phyloP scores from a whole-genome alignment of 345 rosid genomes.

The Alliaria petiolata region DNA sequence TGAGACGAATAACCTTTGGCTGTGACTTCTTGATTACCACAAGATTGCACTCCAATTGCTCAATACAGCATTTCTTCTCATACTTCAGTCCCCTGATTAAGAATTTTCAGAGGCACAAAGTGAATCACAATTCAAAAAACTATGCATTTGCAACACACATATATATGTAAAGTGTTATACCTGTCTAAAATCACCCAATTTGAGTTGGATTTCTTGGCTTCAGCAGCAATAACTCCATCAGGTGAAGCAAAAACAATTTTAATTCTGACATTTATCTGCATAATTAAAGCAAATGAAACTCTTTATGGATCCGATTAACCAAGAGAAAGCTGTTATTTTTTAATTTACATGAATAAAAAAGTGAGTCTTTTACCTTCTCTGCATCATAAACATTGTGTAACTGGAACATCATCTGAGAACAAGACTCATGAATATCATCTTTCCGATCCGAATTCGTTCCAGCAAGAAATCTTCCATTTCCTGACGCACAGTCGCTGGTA shows the following conservation, averaged over 20 bases:
- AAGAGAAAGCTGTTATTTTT: background rate
- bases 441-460: conserved; percentile 67
- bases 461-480: conserved; percentile 56
- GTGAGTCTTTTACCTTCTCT: conserved; percentile 48
- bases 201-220: conserved; percentile 71
- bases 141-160: background rate
- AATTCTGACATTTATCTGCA: conserved; percentile 81
- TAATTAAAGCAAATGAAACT: background rate
- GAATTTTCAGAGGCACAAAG: background rate
- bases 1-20: conserved; percentile 86
- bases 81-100: conserved; percentile 62
- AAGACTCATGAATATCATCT: conserved; percentile 73
- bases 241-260: conserved; percentile 71
- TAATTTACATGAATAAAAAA: background rate
- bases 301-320: background rate
- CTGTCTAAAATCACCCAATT: conserved; percentile 95
- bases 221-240: conserved; percentile 78
- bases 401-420: conserved; percentile 89
- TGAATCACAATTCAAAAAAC: background rate
- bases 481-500: conserved; percentile 79
- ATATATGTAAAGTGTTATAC: conserved; percentile 38
- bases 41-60: conserved; percentile 84
- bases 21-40: conserved; percentile 85
- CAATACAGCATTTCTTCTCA: conserved; percentile 80
- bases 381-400: conserved; percentile 90